These are phyloP conservation scores for Oenanthe sinensis DNA, from an alignment of 129 eudicot genomes.

Conservation along the genomic window DNA sequence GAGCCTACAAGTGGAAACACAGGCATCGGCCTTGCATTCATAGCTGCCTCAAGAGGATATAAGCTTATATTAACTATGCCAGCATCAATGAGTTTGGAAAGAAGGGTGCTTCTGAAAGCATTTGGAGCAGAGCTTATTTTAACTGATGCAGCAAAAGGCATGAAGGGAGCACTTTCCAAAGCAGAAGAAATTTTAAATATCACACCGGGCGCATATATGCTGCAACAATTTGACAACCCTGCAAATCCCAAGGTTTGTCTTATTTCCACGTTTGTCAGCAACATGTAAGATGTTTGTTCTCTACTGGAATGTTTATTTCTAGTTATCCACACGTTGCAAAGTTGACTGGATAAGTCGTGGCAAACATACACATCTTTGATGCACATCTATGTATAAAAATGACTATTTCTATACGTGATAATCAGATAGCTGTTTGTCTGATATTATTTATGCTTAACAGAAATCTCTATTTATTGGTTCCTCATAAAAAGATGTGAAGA, in stretches of 20 bases:
- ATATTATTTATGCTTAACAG: no score
- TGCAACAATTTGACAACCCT: constrained; percentile 97
- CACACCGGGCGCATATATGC: constrained; percentile 91
- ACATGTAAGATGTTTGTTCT: constrained; percentile 7
- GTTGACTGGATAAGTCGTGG: neutral
- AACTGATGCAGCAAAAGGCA: constrained; percentile 92
- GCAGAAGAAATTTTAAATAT: constrained; percentile 81
- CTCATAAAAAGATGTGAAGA: neutral
- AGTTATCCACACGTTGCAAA: neutral
- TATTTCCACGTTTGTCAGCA: neutral
- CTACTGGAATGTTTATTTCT: constrained; percentile 2
- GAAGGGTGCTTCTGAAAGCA: constrained; percentile 94
- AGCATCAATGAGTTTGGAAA: constrained; percentile 97
- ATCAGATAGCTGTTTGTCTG: neutral
- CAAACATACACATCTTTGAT: neutral
- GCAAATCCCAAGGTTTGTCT: constrained; percentile 87
- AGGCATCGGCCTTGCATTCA: constrained; percentile 98
- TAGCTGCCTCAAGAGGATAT: constrained; percentile 96
- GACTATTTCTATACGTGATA: neutral
- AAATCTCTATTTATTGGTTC: no score
- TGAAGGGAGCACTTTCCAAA: constrained; percentile 96
- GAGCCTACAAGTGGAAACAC: constrained; percentile 99
- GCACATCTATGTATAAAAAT: neutral
- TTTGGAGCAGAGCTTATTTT: constrained; percentile 97
- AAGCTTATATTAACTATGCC: constrained; percentile 96